Base-by-base conservation (phyloP, 2,329 filamentous ascomycete genomes). In the Hypoxylon sp. region DNA sequence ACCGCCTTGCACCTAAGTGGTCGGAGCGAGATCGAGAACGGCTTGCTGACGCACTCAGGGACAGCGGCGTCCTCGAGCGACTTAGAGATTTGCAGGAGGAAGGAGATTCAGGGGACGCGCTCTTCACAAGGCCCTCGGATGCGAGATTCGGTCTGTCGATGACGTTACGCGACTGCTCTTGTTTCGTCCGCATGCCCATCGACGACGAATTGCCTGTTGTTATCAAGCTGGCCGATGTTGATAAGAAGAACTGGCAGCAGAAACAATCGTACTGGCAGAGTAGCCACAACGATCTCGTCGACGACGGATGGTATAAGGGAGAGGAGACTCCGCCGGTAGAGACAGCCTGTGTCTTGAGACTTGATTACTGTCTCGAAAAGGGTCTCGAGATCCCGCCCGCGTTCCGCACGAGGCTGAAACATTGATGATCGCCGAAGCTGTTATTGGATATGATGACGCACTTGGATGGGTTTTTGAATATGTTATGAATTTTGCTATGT, bases 161-260 rank as follows among this genome's bases (percentile, higher is more conserved):
- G 92, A 94, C 93, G 3, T 78, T 96, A 71, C 84, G 93, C 54
- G 93, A 96, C 81, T 94, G 92, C 78, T 93, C 91, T 3, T 87
- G 92, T 73, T 94, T 91, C 75, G 82, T 93, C 44, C 87, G 88
- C 74, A 85, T 94, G 62, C 79, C 79, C 6, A 67, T 72, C 17
- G 76, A 79, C 47, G 72, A 70, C 6, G 66, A 74, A 0, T 69
- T 73, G 5, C 76, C 77, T 1, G 78, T 89, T 5, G 83, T 87
- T 61, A 84, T 88, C 47, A 88, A 91, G 59, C 84, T 96, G 9
- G 92, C 91, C 1, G 93, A 96, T 76, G 84, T 95, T 47, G 93
- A 96, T 79, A 86, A 92, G 74, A 96, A 96, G 81, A 90, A 90
- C 63, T 85, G 87, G 8, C 81, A 81, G 0, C 86, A 86, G 58